Conservation (phyloP, 768 basidiomycete genomes). For the Boletus rex-veris region DNA sequence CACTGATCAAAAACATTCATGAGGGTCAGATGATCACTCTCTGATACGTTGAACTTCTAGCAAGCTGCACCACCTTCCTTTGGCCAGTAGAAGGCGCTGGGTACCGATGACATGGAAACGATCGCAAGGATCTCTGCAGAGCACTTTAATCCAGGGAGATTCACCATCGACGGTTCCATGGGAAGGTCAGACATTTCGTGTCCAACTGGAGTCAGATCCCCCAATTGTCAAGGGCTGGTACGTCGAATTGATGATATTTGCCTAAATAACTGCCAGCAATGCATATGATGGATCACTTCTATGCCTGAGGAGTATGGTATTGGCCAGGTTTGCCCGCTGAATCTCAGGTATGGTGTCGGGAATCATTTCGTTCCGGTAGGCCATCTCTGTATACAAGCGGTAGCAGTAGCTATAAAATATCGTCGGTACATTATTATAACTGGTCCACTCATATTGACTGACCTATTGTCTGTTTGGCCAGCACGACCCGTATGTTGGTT, state of each 20-base stretch:
- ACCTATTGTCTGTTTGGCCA: conserved; percentile 95
- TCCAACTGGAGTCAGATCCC: conserved; percentile 89
- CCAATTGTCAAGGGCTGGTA: conserved; percentile 98
- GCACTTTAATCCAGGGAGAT: conserved; percentile 90
- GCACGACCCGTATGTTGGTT: conserved; percentile 95
- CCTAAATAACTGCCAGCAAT: conserved; percentile 40
- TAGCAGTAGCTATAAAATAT: conserved; percentile 72
- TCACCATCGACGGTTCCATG: conserved; percentile 98
- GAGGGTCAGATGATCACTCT: conserved; percentile 94
- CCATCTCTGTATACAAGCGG: conserved; percentile 96
- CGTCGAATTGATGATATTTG: conserved; percentile 98
- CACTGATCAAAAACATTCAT: conserved; percentile 97
- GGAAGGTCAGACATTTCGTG: conserved; percentile 99
- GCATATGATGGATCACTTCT: background rate
- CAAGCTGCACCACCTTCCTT: conserved; percentile 95
- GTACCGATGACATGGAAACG: conserved; percentile 97
- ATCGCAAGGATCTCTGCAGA: conserved; percentile 97
- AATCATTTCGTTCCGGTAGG: conserved; percentile 94
- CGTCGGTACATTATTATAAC: conserved; percentile 1
- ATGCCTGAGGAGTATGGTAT: conserved; percentile 96
- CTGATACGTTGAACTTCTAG: conserved; percentile 98
- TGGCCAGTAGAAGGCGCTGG: conserved; percentile 95
- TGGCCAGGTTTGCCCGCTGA: conserved; percentile 96
- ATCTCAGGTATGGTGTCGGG: conserved; percentile 97
- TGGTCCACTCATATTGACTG: conserved; percentile 25